Evolutionary conservation across 129 eudicot genomes (phyloP).

Genomic region (Oenanthe sinensis): DNA sequence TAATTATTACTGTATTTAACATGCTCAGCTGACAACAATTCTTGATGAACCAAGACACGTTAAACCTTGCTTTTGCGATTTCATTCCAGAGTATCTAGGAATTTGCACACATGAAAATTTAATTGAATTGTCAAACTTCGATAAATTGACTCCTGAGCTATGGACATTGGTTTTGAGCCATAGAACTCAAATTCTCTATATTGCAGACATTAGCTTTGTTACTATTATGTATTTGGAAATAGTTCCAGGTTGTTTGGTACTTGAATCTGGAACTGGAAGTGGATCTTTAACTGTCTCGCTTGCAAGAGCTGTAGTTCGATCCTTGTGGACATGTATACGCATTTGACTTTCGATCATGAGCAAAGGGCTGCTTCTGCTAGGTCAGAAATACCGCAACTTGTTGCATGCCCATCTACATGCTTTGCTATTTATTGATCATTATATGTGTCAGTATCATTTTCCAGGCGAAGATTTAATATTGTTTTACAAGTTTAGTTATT

Average conservation of each 20-base stretch:
- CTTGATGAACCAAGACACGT: neutral
- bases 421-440: neutral
- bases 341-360: conserved; percentile 86
- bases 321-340: conserved; percentile 72
- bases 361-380: conserved; percentile 73
- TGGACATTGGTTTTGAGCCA: conserved; percentile 96
- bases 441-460: neutral
- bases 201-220: conserved; percentile 90
- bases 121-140: neutral
- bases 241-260: conserved; percentile 82
- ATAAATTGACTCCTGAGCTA: conserved; percentile 51
- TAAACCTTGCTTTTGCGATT: neutral
- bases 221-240: conserved; percentile 81
- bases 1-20: too few species aligned
- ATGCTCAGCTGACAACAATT: too few species aligned
- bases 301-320: conserved; percentile 89
- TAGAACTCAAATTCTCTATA: conserved; percentile 82
- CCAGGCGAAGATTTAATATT: neutral
- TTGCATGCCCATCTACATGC: neutral
- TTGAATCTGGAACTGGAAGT: conserved; percentile 94
- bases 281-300: conserved; percentile 78
- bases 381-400: neutral
- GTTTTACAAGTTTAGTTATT: neutral
- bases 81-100: neutral
- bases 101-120: neutral